phyloP scores from a whole-genome alignment of 2,329 filamentous ascomycete genomes.

The Paradendryphiella salina region DNA sequence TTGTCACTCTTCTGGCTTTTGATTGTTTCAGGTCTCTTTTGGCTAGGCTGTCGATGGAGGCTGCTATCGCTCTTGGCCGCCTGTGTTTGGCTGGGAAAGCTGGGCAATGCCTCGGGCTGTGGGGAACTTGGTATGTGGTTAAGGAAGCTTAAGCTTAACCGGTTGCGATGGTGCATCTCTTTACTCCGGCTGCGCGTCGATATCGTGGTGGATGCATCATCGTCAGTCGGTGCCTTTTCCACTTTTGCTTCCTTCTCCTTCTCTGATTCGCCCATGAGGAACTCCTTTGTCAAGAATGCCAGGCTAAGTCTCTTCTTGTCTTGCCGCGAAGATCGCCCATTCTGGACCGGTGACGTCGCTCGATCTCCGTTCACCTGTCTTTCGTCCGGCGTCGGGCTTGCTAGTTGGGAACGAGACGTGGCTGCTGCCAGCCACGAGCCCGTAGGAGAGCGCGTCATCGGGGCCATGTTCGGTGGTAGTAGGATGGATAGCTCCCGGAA shows the following conservation, averaged over 20 bases:
- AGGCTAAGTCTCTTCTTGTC: slow-evolving; percentile 48
- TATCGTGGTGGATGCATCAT: slow-evolving; percentile 28
- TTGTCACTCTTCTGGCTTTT: slow-evolving; percentile 49
- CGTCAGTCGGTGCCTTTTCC: slow-evolving; percentile 25
- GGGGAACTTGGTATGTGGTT: slow-evolving; percentile 31
- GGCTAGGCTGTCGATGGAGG: slow-evolving; percentile 19
- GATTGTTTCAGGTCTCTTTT: slow-evolving; percentile 33
- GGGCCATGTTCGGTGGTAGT: slow-evolving; percentile 40
- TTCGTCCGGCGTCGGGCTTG: slow-evolving; percentile 31
- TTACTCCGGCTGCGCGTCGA: slow-evolving; percentile 42
- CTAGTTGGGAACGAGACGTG: slow-evolving; percentile 33
- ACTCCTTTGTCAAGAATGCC: slow-evolving; percentile 45
- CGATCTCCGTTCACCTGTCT: slow-evolving; percentile 33
- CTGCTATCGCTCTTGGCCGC: slow-evolving; percentile 27
- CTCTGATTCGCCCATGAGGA: slow-evolving; percentile 29
- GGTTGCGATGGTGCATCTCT: slow-evolving; percentile 30
- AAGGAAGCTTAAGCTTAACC: slow-evolving; percentile 38
- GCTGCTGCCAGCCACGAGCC: slow-evolving; percentile 40
- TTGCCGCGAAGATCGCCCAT: slow-evolving; percentile 36
- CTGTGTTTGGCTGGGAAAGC: slow-evolving; percentile 21
- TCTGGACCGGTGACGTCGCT: slow-evolving; percentile 25
- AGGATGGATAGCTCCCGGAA: slow-evolving; percentile 49
- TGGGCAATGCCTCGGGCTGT: slow-evolving; percentile 36
- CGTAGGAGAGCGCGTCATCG: slow-evolving; percentile 38
- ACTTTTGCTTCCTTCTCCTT: slow-evolving; percentile 23